Base-by-base conservation (phyloP, 2,329 filamentous ascomycete species). In the Clarireedia homoeocarpa region DNA sequence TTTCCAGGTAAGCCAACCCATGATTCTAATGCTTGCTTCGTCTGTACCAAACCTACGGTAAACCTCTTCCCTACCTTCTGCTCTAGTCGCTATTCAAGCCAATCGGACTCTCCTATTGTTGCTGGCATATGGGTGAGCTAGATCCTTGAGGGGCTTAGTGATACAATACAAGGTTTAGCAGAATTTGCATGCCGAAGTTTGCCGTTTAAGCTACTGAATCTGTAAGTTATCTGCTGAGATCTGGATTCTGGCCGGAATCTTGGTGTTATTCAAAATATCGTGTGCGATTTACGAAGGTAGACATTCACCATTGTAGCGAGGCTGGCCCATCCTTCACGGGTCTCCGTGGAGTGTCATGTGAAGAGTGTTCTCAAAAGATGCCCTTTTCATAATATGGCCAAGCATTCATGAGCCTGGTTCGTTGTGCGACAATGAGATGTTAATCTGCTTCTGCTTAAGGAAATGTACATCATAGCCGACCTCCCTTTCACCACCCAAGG, bases 41-140 rank as follows among this genome's bases (percentile, higher is more conserved):
- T 23, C 52, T 46, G 52, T 54, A 55, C 53, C 53, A 55, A 36
- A 36, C 53, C 53, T 38, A 55, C 46, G 53, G 53, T 55, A 55
- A 55, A 55, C 46, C 24, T 17, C 46, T 50, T 51, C 46, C 46
- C 30, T 39, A 38, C 46, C 46, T 10, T 52, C 27, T 20, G 12
- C 50, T 20, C 30, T 38, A n/a, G 17, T 48, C 34, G 38, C 24
- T 27, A 55, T 51, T 20, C 24, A 51, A 36, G 23, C 53, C 53
- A 55, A 55, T 55, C 38, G 53, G 53, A 44, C 38, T 26, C 15
- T 50, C 46, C 20, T 51, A 14, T 51, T 44, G 46, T 26, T 36
- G 34, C 40, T 44, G 26, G 53, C 38, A 55, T 36, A 34, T 48
- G 27, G 38, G 14, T 14, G 17, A 14, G 49, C n/a, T 48, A n/a